phyloP scores from a whole-genome alignment of 2,329 filamentous ascomycete genomes.

The Xylariaceae sp. region DNA sequence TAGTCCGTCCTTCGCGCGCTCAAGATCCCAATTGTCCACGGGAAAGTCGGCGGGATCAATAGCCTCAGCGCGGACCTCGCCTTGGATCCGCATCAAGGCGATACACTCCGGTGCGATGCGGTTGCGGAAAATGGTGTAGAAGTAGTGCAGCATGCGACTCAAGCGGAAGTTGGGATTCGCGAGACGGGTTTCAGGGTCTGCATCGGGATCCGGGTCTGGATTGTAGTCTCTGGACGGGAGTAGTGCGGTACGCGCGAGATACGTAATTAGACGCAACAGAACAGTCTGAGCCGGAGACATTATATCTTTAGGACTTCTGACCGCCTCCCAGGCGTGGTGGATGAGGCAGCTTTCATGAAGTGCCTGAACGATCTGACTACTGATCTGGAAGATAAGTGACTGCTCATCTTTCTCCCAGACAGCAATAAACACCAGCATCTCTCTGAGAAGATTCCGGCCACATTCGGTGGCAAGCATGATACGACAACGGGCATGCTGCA shows the following conservation, averaged over 20 bases:
- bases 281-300: constrained; percentile 94
- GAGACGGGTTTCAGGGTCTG: constrained; percentile 25
- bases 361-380: constrained; percentile 90
- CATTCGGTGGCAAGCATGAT: constrained; percentile 86
- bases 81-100: constrained; percentile 89
- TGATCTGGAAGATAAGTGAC: constrained; percentile 93
- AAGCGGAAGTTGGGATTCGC: constrained; percentile 51
- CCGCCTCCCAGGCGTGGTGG: constrained; percentile 86
- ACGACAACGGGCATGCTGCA: constrained; percentile 85
- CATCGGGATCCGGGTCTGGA: constrained; percentile 24
- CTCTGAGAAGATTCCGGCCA: constrained; percentile 80
- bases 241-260: constrained; percentile 67
- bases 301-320: constrained; percentile 90
- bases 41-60: constrained; percentile 83
- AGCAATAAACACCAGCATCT: constrained; percentile 91
- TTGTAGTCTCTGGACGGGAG: constrained; percentile 38
- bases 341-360: constrained; percentile 84
- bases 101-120: constrained; percentile 92
- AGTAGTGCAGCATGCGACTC: constrained; percentile 70
- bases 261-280: constrained; percentile 82
- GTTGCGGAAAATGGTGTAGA: constrained; percentile 87
- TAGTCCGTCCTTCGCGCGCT: constrained; percentile 89
- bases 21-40: constrained; percentile 95
- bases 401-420: constrained; percentile 95
- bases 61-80: constrained; percentile 73